Conservation (phyloP, 2,329 filamentous ascomycete genomes). For the Colletotrichum neosansevieriae region DNA sequence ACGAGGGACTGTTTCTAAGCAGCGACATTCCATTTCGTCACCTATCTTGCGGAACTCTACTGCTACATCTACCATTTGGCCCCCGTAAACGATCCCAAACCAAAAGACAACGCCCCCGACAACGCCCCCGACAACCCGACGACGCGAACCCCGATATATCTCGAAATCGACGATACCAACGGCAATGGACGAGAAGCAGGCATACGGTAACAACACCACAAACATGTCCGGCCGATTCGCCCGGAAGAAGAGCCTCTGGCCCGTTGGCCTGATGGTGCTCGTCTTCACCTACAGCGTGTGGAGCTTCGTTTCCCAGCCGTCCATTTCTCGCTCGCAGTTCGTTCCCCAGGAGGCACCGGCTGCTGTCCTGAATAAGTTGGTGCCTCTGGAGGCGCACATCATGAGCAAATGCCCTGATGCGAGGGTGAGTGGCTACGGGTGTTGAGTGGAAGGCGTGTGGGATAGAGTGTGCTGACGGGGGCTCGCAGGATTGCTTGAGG, state of each 20-base stretch:
- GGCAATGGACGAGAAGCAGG: slow-evolving; percentile 41
- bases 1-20: slow-evolving; percentile 6
- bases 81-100: background rate
- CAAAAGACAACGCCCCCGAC: background rate
- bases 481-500: slow-evolving; percentile 77
- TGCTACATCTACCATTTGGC: background rate
- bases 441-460: background rate
- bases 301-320: slow-evolving; percentile 11
- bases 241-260: slow-evolving; percentile 27
- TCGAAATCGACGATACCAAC: background rate
- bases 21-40: slow-evolving; percentile 19
- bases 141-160: slow-evolving; percentile 5
- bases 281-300: slow-evolving; percentile 34
- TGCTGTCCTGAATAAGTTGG: slow-evolving; percentile 50
- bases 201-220: slow-evolving; percentile 5
- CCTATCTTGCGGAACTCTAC: background rate
- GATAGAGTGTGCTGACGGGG: background rate
- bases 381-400: slow-evolving; percentile 92
- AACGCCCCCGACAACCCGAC: background rate
- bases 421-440: slow-evolving; percentile 55
- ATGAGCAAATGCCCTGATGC: slow-evolving; percentile 99
- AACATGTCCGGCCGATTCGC: slow-evolving; percentile 18
- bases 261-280: slow-evolving; percentile 9
- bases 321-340: slow-evolving; percentile 2
- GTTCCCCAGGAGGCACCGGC: slow-evolving; percentile 24